Conservation (phyloP, 495 filamentous ascomycete genomes). For the Aspergillus ostianus region DNA sequence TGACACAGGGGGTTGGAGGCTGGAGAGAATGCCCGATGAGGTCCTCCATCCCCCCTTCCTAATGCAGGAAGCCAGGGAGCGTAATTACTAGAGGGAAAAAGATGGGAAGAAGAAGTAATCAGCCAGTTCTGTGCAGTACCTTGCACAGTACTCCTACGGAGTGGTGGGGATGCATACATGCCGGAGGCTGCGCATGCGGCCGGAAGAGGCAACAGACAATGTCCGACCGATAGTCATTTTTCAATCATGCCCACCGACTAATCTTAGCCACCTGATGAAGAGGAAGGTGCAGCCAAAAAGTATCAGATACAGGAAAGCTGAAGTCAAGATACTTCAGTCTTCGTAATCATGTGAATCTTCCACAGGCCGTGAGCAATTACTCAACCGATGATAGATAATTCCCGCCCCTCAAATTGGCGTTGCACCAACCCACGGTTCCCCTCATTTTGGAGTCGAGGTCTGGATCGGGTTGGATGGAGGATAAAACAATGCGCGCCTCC, state of each 20-base stretch:
- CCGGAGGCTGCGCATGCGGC: conserved; percentile 23
- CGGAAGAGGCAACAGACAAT: conserved; percentile 27
- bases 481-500: conserved; percentile 1
- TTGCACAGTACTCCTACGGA: neutral
- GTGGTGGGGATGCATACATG: neutral
- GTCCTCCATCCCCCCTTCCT: neutral
- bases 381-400: neutral
- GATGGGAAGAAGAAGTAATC: neutral
- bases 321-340: neutral
- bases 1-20: neutral
- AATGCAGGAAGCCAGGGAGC: neutral
- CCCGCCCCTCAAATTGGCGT: neutral
- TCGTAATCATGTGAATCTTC: neutral
- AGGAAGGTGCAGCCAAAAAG: neutral
- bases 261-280: neutral
- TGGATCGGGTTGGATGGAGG: conserved; percentile 1
- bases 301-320: neutral
- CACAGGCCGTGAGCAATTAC: neutral
- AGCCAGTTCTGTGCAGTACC: neutral
- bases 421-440: conserved; percentile 1
- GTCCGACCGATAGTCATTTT: conserved; percentile 9
- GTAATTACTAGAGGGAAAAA: neutral
- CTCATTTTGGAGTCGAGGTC: conserved; percentile 3
- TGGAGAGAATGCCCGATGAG: neutral
- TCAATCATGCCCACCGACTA: neutral